Evolutionary conservation across 1,139 yeast genomes (phyloP).

Genomic region (Scheffersomyces insectosa): DNA sequence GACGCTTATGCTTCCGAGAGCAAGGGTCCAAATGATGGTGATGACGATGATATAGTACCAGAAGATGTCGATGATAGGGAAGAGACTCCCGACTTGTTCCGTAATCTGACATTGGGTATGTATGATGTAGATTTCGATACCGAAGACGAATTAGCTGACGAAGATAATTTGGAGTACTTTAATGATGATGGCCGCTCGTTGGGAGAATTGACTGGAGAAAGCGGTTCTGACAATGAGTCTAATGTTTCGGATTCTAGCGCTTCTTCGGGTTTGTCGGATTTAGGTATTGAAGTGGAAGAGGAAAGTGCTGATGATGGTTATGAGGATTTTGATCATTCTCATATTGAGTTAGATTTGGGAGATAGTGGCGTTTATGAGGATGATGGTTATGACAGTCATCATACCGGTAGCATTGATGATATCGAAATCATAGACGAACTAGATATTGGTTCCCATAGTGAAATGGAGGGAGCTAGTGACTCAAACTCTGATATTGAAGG

Average conservation of each 20-base stretch:
- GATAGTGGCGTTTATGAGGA: conserved; percentile 21
- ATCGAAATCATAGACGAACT: conserved; percentile 7
- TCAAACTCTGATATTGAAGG: conserved; percentile 24
- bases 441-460: conserved; percentile 17
- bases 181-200: conserved; percentile 38
- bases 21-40: conserved; percentile 48
- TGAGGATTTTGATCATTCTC: conserved; percentile 26
- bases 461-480: conserved; percentile 16
- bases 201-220: conserved; percentile 38
- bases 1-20: conserved; percentile 54
- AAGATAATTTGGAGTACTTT: conserved; percentile 25
- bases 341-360: conserved; percentile 20
- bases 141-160: conserved; percentile 38
- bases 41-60: conserved; percentile 56
- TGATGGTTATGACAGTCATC: conserved; percentile 14
- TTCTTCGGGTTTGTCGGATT: conserved; percentile 27
- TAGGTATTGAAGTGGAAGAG: conserved; percentile 18
- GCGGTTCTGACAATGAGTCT: conserved; percentile 28
- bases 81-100: conserved; percentile 80
- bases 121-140: conserved; percentile 81
- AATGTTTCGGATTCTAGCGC: conserved; percentile 27
- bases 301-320: conserved; percentile 13
- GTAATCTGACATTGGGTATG: conserved; percentile 92
- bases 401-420: conserved; percentile 13
- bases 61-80: conserved; percentile 67